These are phyloP conservation scores for Chlorella sp. DNA, from an alignment of 139 green algal species.

Conservation along the genomic window DNA sequence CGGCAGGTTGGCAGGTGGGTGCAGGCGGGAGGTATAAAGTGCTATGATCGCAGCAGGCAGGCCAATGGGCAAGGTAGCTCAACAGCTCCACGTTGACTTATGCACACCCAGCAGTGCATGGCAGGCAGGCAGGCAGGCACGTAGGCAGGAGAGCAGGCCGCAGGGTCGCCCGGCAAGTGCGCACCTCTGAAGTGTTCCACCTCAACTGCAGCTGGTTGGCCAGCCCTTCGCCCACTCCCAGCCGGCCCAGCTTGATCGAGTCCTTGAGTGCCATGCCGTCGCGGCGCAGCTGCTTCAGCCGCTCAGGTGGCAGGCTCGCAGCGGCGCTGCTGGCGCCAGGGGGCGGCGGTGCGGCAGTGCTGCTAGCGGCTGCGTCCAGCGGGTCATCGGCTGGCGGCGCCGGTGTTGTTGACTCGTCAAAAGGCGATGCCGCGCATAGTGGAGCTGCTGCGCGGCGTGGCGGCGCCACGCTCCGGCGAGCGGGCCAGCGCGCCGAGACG, in stretches of 20 bases:
- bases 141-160: not conserved
- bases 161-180: not conserved
- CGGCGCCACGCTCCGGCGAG: too few relatives aligned
- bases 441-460: too few relatives aligned
- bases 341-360: not conserved
- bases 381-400: not conserved
- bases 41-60: not conserved
- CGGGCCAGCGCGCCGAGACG: too few relatives aligned
- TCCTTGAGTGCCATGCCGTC: slow-evolving; percentile 39
- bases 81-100: too few relatives aligned
- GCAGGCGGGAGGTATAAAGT: not conserved
- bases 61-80: not conserved
- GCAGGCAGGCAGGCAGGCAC: not conserved
- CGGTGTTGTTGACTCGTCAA: not conserved
- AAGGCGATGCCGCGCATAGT: not conserved
- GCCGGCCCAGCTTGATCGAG: slow-evolving; percentile 42
- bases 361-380: not conserved
- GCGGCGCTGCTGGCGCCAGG: not conserved
- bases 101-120: too few relatives aligned
- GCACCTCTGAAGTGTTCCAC: slow-evolving; percentile 46
- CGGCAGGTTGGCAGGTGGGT: not conserved
- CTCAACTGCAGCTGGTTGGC: slow-evolving; percentile 37
- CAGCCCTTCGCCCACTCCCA: not conserved
- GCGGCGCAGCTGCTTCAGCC: slow-evolving; percentile 36
- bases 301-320: slow-evolving; percentile 3